Conservation (phyloP, 1,284 basidiomycete genomes). For the Rhizoctonia solani region DNA sequence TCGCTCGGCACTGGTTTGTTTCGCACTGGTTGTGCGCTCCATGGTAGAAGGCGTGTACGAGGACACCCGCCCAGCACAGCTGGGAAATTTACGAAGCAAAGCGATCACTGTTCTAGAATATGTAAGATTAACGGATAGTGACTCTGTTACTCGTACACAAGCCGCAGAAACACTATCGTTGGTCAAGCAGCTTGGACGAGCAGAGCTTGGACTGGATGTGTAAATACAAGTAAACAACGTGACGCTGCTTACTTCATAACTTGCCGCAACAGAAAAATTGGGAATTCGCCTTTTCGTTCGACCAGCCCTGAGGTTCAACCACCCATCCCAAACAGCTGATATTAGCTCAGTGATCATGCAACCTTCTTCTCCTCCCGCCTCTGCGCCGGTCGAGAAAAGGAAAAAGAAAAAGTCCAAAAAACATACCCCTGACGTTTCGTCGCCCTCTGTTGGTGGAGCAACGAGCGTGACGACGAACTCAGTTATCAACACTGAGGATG, state of each 20-base stretch:
- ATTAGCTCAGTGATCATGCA: constrained; percentile 17
- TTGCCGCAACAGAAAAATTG: not conserved
- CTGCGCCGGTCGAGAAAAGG: not conserved
- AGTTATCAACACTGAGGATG: not conserved
- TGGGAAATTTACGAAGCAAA: constrained; percentile 52
- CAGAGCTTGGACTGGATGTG: constrained; percentile 24
- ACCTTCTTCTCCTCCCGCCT: not conserved
- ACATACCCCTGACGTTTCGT: not conserved
- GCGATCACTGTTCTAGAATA: constrained; percentile 71
- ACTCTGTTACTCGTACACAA: constrained; percentile 74
- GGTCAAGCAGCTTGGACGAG: constrained; percentile 52
- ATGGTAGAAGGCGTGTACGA: constrained; percentile 40
- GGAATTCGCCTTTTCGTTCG: constrained; percentile 18
- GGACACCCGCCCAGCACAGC: constrained; percentile 1
- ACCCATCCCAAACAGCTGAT: constrained; percentile 22
- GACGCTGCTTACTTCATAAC: constrained; percentile 1
- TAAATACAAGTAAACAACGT: constrained; percentile 24
- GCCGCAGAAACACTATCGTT: constrained; percentile 71
- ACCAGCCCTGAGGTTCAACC: constrained; percentile 28
- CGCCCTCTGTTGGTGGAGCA: not conserved
- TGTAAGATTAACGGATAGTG: constrained; percentile 71
- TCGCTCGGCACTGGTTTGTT: constrained; percentile 79
- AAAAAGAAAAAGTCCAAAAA: constrained; percentile 5
- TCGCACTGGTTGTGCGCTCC: constrained; percentile 65
- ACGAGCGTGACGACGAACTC: constrained; percentile 1